A percentile compares a stretch with the other conserved stretches of the same genome.
These are phyloP conservation scores for Murraya koenigii DNA, from an alignment of 345 rosid genomes.

Conservation along the genomic window DNA sequence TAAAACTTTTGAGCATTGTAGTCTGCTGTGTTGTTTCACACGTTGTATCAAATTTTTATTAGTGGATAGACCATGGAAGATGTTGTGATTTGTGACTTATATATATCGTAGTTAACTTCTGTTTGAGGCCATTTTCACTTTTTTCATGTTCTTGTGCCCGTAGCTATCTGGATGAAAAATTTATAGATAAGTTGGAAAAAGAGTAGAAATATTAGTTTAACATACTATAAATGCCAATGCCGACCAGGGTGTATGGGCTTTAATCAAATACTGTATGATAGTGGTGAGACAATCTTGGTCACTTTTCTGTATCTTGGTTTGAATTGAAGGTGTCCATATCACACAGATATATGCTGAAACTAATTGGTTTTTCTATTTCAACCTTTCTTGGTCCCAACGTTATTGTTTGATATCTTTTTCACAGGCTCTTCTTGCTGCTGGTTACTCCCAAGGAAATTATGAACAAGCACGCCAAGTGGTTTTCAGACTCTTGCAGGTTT, in stretches of 20 bases:
- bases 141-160: background rate
- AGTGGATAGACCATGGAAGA: background rate
- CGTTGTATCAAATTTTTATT: background rate
- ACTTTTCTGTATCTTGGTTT: background rate
- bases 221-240: background rate
- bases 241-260: background rate
- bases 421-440: constrained; percentile 85
- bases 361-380: background rate
- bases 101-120: background rate
- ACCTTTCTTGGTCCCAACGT: background rate
- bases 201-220: background rate
- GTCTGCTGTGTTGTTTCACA: background rate
- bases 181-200: background rate
- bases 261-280: background rate
- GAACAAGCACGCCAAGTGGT: constrained; percentile 64
- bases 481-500: constrained; percentile 63
- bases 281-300: background rate
- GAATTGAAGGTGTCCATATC: background rate
- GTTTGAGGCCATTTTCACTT: background rate
- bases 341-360: background rate
- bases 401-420: constrained; percentile 8
- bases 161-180: background rate
- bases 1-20: constrained; percentile 13
- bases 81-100: background rate
- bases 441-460: constrained; percentile 71